Conservation (phyloP, 192 early-diverging fungal genomes). For the Coemansia sp. region DNA sequence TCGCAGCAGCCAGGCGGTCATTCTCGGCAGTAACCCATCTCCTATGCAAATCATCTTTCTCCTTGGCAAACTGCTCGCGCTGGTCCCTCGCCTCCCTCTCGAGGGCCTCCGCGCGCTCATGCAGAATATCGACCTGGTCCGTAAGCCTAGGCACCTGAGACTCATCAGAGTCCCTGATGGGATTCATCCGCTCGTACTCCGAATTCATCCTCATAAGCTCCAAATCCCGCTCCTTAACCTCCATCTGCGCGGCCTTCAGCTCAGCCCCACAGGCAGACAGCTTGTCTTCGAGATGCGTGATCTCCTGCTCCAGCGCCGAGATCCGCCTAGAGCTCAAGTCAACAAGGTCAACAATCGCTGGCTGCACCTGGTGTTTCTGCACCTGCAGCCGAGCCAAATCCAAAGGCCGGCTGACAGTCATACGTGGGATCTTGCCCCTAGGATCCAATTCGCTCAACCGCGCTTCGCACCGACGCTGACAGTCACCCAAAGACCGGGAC, state of each 20-base stretch:
- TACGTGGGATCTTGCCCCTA: slow-evolving; percentile 29
- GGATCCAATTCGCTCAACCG: slow-evolving; percentile 27
- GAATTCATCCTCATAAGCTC: slow-evolving; percentile 45
- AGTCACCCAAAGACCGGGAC: slow-evolving; percentile 26
- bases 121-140: slow-evolving; percentile 54
- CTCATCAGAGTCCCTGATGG: neutral
- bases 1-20: slow-evolving; percentile 22
- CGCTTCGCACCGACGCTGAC: slow-evolving; percentile 27
- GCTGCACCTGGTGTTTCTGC: slow-evolving; percentile 2
- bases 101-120: slow-evolving; percentile 44
- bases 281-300: slow-evolving; percentile 37
- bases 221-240: slow-evolving; percentile 47
- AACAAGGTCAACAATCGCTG: slow-evolving; percentile 42
- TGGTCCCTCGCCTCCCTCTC: slow-evolving; percentile 35
- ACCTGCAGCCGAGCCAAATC: neutral
- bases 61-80: slow-evolving; percentile 37
- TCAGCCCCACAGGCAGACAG: slow-evolving; percentile 13
- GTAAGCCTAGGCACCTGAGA: slow-evolving; percentile 21
- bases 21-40: slow-evolving; percentile 53
- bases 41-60: slow-evolving; percentile 42
- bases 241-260: slow-evolving; percentile 35
- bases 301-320: slow-evolving; percentile 45
- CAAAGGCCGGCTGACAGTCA: slow-evolving; percentile 15
- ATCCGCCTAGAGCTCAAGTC: slow-evolving; percentile 49
- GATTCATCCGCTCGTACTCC: slow-evolving; percentile 16